Percentiles rank a stretch among this genome's conserved stretches.
These are phyloP conservation scores for Crassisporium funariophilum DNA, from an alignment of 768 basidiomycete genomes.

Conservation along the genomic window DNA sequence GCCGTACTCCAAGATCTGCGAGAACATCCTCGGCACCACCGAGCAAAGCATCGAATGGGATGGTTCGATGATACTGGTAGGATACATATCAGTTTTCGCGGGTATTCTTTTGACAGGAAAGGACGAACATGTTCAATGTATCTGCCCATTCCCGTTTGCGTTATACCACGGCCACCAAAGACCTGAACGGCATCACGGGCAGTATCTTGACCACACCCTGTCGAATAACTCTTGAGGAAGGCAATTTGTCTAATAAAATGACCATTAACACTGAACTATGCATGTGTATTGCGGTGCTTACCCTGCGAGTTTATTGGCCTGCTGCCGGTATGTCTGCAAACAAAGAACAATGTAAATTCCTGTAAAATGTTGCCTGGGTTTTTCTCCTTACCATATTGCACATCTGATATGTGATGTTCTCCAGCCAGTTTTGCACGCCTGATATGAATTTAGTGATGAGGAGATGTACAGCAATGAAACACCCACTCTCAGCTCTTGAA, in stretches of 20 bases:
- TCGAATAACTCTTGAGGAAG: conserved; percentile 71
- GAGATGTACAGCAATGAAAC: neutral
- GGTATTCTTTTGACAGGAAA: too few species aligned
- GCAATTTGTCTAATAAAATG: conserved; percentile 56
- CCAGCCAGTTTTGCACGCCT: conserved; percentile 76
- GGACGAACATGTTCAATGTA: conserved; percentile 69
- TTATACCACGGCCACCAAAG: conserved; percentile 87
- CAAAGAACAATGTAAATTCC: conserved; percentile 2
- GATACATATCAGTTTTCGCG: conserved; percentile 2
- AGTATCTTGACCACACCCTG: conserved; percentile 63
- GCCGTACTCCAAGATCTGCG: conserved; percentile 73
- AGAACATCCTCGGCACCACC: conserved; percentile 73
- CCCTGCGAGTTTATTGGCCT: conserved; percentile 76
- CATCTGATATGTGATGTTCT: conserved; percentile 89
- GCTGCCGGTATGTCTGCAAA: conserved; percentile 66
- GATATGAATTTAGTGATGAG: conserved; percentile 28
- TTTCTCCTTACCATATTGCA: conserved; percentile 63
- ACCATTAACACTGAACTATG: conserved; percentile 14
- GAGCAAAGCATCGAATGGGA: conserved; percentile 69
- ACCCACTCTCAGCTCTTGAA: conserved; percentile 56
- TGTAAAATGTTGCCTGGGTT: neutral
- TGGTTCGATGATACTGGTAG: conserved; percentile 61
- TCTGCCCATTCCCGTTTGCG: conserved; percentile 79
- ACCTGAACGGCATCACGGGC: conserved; percentile 61
- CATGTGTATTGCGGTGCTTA: too few species aligned